These are phyloP conservation scores for Mycena chlorophos DNA, from an alignment of 768 basidiomycete species.

Conservation along the genomic window DNA sequence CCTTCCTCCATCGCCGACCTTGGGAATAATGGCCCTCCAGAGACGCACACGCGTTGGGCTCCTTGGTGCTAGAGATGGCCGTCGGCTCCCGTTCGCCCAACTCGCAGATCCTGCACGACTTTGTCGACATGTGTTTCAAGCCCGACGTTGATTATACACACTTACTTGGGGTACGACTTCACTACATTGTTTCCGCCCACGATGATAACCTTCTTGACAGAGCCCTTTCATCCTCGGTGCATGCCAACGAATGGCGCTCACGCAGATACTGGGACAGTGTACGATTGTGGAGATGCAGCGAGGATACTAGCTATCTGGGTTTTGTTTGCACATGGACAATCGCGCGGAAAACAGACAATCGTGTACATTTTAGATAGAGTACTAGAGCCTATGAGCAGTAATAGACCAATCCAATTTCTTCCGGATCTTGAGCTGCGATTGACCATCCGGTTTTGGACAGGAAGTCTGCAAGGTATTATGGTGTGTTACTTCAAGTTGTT, in stretches of 20 bases:
- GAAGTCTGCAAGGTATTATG: too few species aligned
- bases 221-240: conserved; percentile 45
- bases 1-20: not conserved
- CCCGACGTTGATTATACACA: conserved; percentile 39
- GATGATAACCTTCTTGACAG: conserved; percentile 26
- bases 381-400: too few species aligned
- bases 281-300: conserved; percentile 17
- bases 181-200: not conserved
- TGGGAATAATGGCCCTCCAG: conserved; percentile 9
- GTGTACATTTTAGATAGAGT: too few species aligned
- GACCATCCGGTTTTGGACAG: too few species aligned
- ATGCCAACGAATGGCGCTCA: conserved; percentile 40
- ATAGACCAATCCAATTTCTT: too few species aligned
- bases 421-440: too few species aligned
- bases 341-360: too few species aligned
- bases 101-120: conserved; percentile 51
- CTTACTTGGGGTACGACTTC: conserved; percentile 25
- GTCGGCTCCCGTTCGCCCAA: conserved; percentile 50
- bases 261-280: conserved; percentile 44
- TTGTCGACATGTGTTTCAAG: conserved; percentile 45
- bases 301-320: too few species aligned
- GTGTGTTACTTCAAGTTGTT: too few species aligned
- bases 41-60: conserved; percentile 51
- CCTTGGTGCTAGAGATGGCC: conserved; percentile 54
- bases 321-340: too few species aligned